Evolutionary conservation across 1,284 basidiomycete species (phyloP), one percentile per base, ranked within the genome.

Genomic region (Ganoderma leucocontextum): DNA sequence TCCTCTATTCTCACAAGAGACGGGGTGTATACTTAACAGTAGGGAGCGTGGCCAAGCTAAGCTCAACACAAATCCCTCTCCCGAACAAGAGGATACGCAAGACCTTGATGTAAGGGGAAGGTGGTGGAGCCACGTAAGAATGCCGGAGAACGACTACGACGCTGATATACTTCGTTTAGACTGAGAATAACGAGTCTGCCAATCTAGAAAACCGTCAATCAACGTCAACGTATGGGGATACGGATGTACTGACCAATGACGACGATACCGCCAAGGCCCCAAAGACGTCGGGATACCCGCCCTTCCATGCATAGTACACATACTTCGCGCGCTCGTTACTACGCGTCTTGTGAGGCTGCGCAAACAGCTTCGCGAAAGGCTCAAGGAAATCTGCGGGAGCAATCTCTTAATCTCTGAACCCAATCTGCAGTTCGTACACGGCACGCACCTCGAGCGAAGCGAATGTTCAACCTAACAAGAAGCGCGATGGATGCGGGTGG

Each of bases 401-500:
- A 68, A 74, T 69, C 60, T 39, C 49, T 71, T 65, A 64, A 63
- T 72, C 64, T 62, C 41, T 15, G 55, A 66, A 60, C 63, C 61
- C 65, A 64, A 57, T 60, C 65, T 71, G 65, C 70, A 69, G 70
- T 55, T 74, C 36, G 52, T 38, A 42, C 29, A 62, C 63, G 57
- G 38, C 36, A 69, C 76, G 39, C 74, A 83, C 88, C 87, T 83
- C 76, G 78, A 79, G 80, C 79, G 88, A 90, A 81, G 82, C 80
- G 80, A 78, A 77, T 87, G 81, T 78, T 78, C 86, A 87, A 79
- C 87, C 85, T 82, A 83, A 87, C 88, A 90, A 90, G 89, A 90
- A 90, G 86, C 89, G 88, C 87, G 88, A 90, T 89, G 78, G 88
- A 88, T 78, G 85, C 88, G 83, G 85, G 82, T 84, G 85, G 79